Evolutionary conservation across 225 moss, liverwort and hornwort genomes (phyloP).

Genomic region (Thuidium tamariscinum): DNA sequence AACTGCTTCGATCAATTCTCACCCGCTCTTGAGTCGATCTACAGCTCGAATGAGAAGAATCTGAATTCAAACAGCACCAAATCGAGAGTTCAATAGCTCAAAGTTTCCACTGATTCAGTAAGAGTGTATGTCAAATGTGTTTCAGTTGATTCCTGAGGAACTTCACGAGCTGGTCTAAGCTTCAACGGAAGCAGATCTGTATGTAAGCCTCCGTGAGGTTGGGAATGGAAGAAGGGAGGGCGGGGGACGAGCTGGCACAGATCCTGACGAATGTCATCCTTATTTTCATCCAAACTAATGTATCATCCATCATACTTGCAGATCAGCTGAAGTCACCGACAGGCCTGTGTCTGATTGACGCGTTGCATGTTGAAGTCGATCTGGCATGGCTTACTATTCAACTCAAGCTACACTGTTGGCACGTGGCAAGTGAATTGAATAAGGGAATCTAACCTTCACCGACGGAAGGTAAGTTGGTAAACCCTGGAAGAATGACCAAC

Average conservation of each 20-base stretch:
- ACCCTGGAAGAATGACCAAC: too few species aligned
- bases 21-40: not conserved
- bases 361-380: not conserved
- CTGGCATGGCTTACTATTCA: not conserved
- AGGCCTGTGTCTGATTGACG: not conserved
- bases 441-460: not conserved
- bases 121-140: not conserved
- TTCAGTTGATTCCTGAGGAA: not conserved
- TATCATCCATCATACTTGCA: not conserved
- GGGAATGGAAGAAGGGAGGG: too few species aligned
- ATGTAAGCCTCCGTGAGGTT: not conserved
- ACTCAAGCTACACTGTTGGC: not conserved
- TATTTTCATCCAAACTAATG: accelerated
- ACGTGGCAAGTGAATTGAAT: not conserved
- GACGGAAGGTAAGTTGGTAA: too few species aligned
- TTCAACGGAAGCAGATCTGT: not conserved
- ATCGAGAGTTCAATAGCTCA: not conserved
- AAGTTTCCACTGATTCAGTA: not conserved
- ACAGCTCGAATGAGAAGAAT: not conserved
- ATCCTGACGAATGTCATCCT: not conserved
- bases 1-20: not conserved
- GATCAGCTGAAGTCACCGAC: conserved; percentile 1
- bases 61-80: not conserved
- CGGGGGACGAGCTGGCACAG: too few species aligned
- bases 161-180: not conserved